A percentile compares a stretch with the other conserved stretches of the same genome.
These are phyloP conservation scores for Mimosa bimucronata DNA, from an alignment of 306 rosid species.

Conservation along the genomic window DNA sequence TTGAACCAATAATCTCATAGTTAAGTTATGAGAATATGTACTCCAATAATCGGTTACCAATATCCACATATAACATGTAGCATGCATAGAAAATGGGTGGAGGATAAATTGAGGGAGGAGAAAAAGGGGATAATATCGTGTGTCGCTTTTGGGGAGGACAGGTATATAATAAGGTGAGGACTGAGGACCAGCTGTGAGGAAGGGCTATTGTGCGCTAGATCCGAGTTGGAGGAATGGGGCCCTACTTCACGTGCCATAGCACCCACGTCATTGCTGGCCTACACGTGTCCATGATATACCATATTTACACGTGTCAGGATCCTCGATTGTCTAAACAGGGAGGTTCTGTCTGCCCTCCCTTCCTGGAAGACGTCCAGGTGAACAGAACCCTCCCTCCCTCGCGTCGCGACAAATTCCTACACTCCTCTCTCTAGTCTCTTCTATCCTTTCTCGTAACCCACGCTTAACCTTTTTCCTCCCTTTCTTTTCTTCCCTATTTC, in stretches of 20 bases:
- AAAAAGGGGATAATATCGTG: constrained; percentile 17
- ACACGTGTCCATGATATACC: constrained; percentile 7
- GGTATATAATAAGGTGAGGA: neutral
- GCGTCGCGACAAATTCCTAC: constrained; percentile 48
- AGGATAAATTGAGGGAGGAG: neutral
- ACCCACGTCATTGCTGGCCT: neutral
- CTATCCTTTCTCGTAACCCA: constrained; percentile 30
- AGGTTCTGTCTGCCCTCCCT: constrained; percentile 42
- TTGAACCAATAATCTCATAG: too few relatives aligned
- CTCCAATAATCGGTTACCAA: too few relatives aligned
- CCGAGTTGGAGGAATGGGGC: constrained; percentile 17
- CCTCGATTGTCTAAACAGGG: constrained; percentile 47
- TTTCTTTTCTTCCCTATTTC: neutral
- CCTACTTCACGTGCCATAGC: constrained; percentile 41
- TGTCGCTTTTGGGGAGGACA: constrained; percentile 43
- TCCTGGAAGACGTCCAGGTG: constrained; percentile 38
- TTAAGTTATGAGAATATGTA: too few relatives aligned
- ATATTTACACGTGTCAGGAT: constrained; percentile 36
- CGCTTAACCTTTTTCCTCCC: constrained; percentile 42
- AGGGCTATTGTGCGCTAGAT: constrained; percentile 4
- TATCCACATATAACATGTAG: too few relatives aligned
- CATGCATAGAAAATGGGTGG: neutral
- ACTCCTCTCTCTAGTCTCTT: neutral
- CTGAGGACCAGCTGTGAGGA: constrained; percentile 27
- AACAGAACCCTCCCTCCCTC: constrained; percentile 27